phyloP scores from a whole-genome alignment of 768 basidiomycete genomes.

The Tricholoma sp. region DNA sequence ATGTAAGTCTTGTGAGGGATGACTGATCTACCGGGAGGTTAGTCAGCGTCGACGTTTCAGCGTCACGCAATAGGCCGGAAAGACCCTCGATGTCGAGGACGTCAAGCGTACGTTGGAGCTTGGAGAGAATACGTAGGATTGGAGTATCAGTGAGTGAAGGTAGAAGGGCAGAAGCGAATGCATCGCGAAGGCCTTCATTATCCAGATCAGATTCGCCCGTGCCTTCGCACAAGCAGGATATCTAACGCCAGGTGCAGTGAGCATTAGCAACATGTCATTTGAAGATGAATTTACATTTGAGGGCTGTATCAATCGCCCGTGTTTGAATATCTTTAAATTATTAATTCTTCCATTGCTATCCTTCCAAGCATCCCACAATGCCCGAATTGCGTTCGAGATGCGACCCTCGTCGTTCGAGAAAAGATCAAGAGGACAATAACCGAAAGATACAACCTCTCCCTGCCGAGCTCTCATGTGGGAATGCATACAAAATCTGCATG shows the following conservation, averaged over 20 bases:
- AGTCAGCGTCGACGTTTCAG: constrained; percentile 21
- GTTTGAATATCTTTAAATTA: constrained; percentile 76
- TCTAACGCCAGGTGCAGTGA: constrained; percentile 15
- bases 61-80: constrained; percentile 35
- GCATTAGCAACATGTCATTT: background rate
- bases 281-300: constrained; percentile 41
- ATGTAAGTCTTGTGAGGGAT: constrained; percentile 13
- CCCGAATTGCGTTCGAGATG: constrained; percentile 55
- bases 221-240: constrained; percentile 22
- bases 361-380: constrained; percentile 72
- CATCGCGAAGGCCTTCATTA: constrained; percentile 35
- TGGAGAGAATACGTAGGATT: constrained; percentile 47
- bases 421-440: constrained; percentile 89
- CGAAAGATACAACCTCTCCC: constrained; percentile 32
- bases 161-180: constrained; percentile 46
- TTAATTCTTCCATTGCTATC: constrained; percentile 61
- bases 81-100: constrained; percentile 83
- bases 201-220: constrained; percentile 10
- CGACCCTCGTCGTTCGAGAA: constrained; percentile 68
- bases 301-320: constrained; percentile 56
- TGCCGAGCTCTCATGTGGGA: constrained; percentile 43
- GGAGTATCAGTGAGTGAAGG: constrained; percentile 44
- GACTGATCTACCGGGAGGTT: constrained; percentile 18
- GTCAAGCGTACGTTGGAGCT: constrained; percentile 74
- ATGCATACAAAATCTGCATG: constrained; percentile 94